Percentiles rank a stretch among this genome's conserved stretches.
These are phyloP conservation scores for Xylaria digitata DNA, from an alignment of 2,329 filamentous ascomycete genomes.

Conservation along the genomic window DNA sequence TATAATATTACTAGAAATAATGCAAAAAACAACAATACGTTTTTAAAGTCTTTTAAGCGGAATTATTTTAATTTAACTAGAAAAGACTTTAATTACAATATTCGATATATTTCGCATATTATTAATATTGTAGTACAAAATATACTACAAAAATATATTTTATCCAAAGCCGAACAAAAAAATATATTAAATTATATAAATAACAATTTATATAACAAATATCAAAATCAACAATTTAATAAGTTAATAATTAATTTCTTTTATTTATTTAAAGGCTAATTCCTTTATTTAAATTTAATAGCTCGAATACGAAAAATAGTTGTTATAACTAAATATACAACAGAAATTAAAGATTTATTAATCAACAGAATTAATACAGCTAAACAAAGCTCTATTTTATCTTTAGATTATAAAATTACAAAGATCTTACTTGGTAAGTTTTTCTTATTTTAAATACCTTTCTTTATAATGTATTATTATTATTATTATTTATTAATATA, in stretches of 20 bases:
- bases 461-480: too few species aligned
- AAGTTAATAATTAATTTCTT: neutral
- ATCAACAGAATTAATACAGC: neutral
- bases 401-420: neutral
- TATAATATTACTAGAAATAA: conserved; percentile 5
- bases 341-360: conserved; percentile 1
- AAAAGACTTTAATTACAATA: conserved; percentile 4
- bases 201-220: conserved; percentile 5
- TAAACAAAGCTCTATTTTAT: neutral
- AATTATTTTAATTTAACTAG: conserved; percentile 1
- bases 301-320: neutral
- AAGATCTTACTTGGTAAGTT: neutral
- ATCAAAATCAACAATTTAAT: neutral
- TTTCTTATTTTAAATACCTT: too few species aligned
- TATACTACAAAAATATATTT: neutral
- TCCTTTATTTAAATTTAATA: neutral
- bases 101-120: neutral
- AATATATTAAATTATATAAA: neutral
- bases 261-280: neutral
- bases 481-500: neutral
- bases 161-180: neutral
- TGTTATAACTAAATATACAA: conserved; percentile 1
- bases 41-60: conserved; percentile 6
- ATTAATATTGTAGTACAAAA: neutral
- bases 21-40: neutral